phyloP scores from a whole-genome alignment of 2,329 filamentous ascomycete genomes.

The Curvularia lunata region DNA sequence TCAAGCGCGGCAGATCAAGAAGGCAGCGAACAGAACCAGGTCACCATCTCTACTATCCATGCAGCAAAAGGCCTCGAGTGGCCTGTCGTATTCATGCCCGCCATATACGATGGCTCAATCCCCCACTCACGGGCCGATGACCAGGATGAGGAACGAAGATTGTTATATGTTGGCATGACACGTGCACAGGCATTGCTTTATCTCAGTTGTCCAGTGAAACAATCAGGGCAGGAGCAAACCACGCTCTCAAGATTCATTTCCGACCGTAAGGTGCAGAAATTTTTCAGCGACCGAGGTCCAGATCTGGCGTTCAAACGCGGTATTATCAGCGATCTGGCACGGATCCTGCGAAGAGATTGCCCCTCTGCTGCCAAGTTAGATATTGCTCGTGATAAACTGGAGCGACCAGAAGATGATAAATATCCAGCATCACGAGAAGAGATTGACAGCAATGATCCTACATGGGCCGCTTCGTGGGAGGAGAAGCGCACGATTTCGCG shows the following conservation, averaged over 20 bases:
- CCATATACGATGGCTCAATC: slow-evolving; percentile 87
- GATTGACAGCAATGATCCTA: slow-evolving; percentile 37
- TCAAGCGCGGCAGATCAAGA: slow-evolving; percentile 69
- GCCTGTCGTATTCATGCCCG: slow-evolving; percentile 93
- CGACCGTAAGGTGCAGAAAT: slow-evolving; percentile 57
- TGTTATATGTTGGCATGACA: slow-evolving; percentile 97
- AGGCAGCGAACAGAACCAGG: slow-evolving; percentile 63
- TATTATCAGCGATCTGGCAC: slow-evolving; percentile 70
- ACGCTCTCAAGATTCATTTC: slow-evolving; percentile 76
- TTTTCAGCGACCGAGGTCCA: slow-evolving; percentile 70
- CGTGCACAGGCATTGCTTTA: slow-evolving; percentile 86
- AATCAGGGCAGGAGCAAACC: slow-evolving; percentile 66
- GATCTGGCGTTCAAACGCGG: slow-evolving; percentile 63
- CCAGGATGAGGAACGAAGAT: slow-evolving; percentile 80
- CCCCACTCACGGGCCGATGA: slow-evolving; percentile 88
- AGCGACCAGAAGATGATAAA: slow-evolving; percentile 44
- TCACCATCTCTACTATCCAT: slow-evolving; percentile 96
- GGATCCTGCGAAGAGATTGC: slow-evolving; percentile 70
- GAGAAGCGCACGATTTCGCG: slow-evolving; percentile 15
- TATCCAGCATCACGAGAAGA: slow-evolving; percentile 47
- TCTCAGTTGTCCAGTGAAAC: slow-evolving; percentile 77
- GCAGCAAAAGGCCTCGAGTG: slow-evolving; percentile 95
- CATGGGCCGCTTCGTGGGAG: slow-evolving; percentile 25
- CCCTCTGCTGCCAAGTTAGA: slow-evolving; percentile 56
- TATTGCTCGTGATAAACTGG: slow-evolving; percentile 30